Evolutionary conservation across 306 rosid genomes (phyloP).

Genomic region (Vigna trinervia): DNA sequence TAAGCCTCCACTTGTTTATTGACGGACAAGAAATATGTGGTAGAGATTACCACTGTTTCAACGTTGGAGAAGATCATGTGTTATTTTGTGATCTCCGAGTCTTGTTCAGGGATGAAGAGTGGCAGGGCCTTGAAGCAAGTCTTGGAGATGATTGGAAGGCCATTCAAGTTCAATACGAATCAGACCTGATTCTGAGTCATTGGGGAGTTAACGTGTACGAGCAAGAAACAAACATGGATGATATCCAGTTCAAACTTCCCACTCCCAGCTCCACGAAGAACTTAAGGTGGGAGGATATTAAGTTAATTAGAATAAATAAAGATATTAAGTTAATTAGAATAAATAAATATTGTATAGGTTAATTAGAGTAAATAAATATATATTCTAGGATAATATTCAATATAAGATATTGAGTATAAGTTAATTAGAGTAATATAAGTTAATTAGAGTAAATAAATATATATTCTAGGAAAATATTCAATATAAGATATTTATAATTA

Average conservation of each 20-base stretch:
- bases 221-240: not conserved
- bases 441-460: too few relatives aligned
- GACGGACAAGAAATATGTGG: not conserved
- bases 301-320: too few relatives aligned
- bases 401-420: too few relatives aligned
- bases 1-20: not conserved
- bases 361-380: too few relatives aligned
- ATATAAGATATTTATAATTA: too few relatives aligned
- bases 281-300: too few relatives aligned
- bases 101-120: not conserved
- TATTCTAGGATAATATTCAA: too few relatives aligned
- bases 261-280: not conserved
- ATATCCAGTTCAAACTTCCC: not conserved
- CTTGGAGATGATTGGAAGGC: slow-evolving; percentile 19
- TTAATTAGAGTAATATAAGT: too few relatives aligned
- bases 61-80: not conserved
- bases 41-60: not conserved
- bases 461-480: too few relatives aligned
- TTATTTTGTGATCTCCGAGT: not conserved
- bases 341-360: too few relatives aligned
- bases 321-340: too few relatives aligned
- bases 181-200: not conserved
- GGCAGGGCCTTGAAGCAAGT: not conserved
- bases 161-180: slow-evolving; percentile 7
- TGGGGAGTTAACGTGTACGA: slow-evolving; percentile 29